Conservation (phyloP, 257 asterid genomes). For the Mitragyna speciosa region DNA sequence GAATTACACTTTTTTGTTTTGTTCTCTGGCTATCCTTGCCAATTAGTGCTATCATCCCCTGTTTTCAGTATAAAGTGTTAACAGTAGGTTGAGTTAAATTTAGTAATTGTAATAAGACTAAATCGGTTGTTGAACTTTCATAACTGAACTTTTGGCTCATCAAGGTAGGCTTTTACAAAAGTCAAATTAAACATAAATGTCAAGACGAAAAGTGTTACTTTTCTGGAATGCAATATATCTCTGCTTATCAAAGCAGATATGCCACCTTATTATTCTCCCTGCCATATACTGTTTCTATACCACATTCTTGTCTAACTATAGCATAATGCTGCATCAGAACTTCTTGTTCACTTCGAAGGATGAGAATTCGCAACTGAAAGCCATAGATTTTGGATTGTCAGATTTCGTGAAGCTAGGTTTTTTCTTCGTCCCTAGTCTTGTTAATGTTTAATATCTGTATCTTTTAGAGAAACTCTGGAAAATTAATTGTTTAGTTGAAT, state of each 20-base stretch:
- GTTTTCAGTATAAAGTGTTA: background rate
- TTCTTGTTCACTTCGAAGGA: constrained; percentile 82
- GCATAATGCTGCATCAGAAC: constrained; percentile 61
- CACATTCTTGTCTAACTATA: constrained; percentile 30
- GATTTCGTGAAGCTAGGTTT: constrained; percentile 94
- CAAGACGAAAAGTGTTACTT: background rate
- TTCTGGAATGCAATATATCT: background rate
- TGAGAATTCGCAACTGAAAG: constrained; percentile 74
- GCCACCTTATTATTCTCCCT: background rate
- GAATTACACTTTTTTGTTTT: background rate
- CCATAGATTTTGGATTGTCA: constrained; percentile 92
- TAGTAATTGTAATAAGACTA: background rate
- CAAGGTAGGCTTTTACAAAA: background rate
- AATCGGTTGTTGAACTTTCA: constrained; percentile 11
- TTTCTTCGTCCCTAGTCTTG: constrained; percentile 18
- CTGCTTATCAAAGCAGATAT: background rate
- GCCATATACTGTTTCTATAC: constrained; percentile 1
- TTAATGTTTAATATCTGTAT: background rate
- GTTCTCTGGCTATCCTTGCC: background rate
- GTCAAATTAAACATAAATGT: background rate
- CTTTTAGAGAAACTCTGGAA: background rate
- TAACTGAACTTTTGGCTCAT: background rate
- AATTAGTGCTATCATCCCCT: background rate
- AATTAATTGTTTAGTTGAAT: background rate
- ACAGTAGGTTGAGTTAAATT: background rate